A percentile compares a stretch with the other conserved stretches of the same genome.
These are phyloP conservation scores for Erucastrum elatum DNA, from an alignment of 345 rosid genomes.

Conservation along the genomic window DNA sequence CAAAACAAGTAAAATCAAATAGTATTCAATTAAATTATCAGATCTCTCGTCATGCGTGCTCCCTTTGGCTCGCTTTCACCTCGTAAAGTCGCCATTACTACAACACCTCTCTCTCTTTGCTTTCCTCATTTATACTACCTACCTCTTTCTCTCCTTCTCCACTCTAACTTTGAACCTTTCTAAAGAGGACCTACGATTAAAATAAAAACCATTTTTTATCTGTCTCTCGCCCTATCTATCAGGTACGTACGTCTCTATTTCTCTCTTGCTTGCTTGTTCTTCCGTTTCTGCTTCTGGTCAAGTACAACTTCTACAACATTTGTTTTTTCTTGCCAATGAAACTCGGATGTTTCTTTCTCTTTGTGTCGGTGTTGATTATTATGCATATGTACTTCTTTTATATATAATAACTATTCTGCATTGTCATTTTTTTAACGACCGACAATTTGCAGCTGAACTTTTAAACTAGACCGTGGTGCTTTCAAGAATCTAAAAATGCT, in stretches of 20 bases:
- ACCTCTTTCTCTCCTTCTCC: neutral
- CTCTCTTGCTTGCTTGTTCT: neutral
- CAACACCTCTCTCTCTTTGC: neutral
- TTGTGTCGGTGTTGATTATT: too few species aligned
- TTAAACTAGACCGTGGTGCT: neutral
- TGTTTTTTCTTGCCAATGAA: too few species aligned
- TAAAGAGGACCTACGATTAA: neutral
- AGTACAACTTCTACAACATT: too few species aligned
- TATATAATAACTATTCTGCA: neutral
- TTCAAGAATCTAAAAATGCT: conserved; percentile 48
- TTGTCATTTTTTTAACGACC: neutral
- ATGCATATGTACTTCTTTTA: too few species aligned
- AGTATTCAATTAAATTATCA: neutral
- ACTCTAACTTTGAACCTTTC: neutral
- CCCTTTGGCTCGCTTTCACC: neutral
- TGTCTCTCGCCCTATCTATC: neutral
- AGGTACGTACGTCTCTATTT: neutral
- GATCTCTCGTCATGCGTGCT: neutral
- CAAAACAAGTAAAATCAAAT: neutral
- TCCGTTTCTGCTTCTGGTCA: neutral
- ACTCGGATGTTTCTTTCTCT: too few species aligned
- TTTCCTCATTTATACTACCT: neutral
- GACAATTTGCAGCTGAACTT: neutral
- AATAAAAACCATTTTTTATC: neutral
- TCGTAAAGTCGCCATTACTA: neutral